These are phyloP conservation scores for Candida jianshihensis DNA, from an alignment of 805 yeast species.

Conservation along the genomic window DNA sequence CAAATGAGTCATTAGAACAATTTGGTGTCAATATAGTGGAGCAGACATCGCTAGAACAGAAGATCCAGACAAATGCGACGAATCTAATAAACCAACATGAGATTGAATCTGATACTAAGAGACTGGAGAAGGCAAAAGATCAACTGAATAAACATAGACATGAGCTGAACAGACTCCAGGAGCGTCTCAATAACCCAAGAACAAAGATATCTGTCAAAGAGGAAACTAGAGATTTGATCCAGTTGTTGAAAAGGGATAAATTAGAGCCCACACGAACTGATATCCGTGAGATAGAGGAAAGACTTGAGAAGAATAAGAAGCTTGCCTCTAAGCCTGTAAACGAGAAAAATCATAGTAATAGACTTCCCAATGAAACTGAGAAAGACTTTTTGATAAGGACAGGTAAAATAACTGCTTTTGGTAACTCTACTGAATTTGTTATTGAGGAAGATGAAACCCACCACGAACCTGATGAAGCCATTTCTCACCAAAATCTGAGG, in stretches of 20 bases:
- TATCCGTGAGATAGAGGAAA: slow-evolving; percentile 49
- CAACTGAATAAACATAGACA: slow-evolving; percentile 36
- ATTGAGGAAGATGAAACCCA: slow-evolving; percentile 25
- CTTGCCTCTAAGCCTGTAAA: slow-evolving; percentile 7
- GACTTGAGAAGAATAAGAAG: slow-evolving; percentile 30
- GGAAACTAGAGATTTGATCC: slow-evolving; percentile 46
- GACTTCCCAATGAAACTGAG: slow-evolving; percentile 67
- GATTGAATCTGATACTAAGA: slow-evolving; percentile 62
- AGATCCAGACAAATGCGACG: slow-evolving; percentile 66
- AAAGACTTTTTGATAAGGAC: slow-evolving; percentile 78
- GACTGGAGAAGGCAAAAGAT: slow-evolving; percentile 61
- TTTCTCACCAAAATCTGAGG: slow-evolving; percentile 18
- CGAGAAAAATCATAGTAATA: slow-evolving; percentile 11
- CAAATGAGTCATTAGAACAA: not conserved
- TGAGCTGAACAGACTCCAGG: slow-evolving; percentile 41
- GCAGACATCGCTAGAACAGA: slow-evolving; percentile 72
- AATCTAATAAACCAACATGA: slow-evolving; percentile 53
- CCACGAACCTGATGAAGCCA: slow-evolving; percentile 6
- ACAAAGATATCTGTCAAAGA: slow-evolving; percentile 63
- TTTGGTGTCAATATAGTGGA: slow-evolving; percentile 58
- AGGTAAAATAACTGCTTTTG: slow-evolving; percentile 93
- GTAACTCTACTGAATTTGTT: slow-evolving; percentile 53
- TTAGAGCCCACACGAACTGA: slow-evolving; percentile 51
- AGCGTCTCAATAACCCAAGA: slow-evolving; percentile 40
- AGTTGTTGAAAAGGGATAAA: slow-evolving; percentile 41